Evolutionary conservation across 176 grass and related monocot species (phyloP), one percentile per base, ranked within the genome.

Genomic region (Carex kokanica): DNA sequence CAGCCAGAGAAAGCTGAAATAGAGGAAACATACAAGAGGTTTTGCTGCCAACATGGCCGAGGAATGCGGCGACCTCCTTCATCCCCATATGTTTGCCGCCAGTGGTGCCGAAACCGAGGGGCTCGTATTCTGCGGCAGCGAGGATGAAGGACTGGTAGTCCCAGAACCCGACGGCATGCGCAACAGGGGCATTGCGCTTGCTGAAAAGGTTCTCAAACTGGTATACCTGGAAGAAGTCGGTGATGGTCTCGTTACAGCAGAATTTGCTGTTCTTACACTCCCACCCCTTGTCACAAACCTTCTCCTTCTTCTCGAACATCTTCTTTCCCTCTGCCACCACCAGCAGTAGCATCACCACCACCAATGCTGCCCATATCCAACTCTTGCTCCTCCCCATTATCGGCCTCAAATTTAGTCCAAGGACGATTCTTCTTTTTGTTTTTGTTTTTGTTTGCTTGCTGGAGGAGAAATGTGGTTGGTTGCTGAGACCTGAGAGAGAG

Each of bases 161-260:
- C 92, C 92, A 97, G 88, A 92, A 97, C 10, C 84, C 88, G 29
- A 64, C 81, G 59, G 95, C 95, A 82, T 93, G 95, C 51, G 92
- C 83, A 55, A 88, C 23, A 15, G 87, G 57, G 18, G 57, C 45
- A 78, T 97, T 88, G 80, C 95, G 86, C 17, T 91, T 86, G 95
- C 90, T 49, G 92, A 97, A 97, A 83, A 97, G 88, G 43, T 92
- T 59, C 78, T 97, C 92, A 83, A 97, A 97, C 85, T 97, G 88
- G 87, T 92, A 85, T 2, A 74, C 85, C 87, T 90, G 89, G 90
- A 97, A 97, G 88, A 81, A 97, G 71, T 94, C 92, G 11, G 81
- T 79, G 83, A 94, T 87, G 81, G 92, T 97, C 31, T 88, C 90
- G 66, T 92, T 94, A 83, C 95, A 97, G 90, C 95, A 97, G 84